Evolutionary conservation across 495 filamentous ascomycete genomes (phyloP).

Genomic region (Saxophila tyrrhenica): DNA sequence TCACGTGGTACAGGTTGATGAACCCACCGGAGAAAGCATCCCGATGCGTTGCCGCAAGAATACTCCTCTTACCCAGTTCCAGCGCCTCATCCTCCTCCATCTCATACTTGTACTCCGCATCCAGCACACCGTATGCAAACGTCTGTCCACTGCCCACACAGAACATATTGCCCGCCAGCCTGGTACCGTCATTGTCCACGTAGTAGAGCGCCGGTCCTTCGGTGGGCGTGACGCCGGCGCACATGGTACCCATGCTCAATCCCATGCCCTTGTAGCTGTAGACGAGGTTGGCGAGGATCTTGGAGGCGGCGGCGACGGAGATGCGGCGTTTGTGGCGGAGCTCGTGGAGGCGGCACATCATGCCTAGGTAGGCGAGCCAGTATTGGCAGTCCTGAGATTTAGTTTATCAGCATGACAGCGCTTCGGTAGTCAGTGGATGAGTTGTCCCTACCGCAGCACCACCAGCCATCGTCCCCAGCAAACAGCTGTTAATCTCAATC

Average conservation of each 20-base stretch:
- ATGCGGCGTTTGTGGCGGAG: conserved; percentile 98
- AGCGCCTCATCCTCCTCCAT: conserved; percentile 75
- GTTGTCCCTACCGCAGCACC: conserved; percentile 70
- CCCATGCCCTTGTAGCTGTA: conserved; percentile 98
- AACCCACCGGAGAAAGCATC: conserved; percentile 96
- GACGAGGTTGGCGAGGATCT: conserved; percentile 96
- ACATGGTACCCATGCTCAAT: conserved; percentile 97
- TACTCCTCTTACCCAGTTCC: conserved; percentile 78
- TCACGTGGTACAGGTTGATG: conserved; percentile 98
- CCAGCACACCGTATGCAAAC: conserved; percentile 94
- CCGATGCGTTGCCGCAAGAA: conserved; percentile 92
- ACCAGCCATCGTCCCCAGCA: conserved; percentile 96
- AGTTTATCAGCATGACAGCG: background rate
- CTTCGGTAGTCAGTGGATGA: background rate
- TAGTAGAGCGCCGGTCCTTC: conserved; percentile 98
- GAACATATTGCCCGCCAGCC: conserved; percentile 87
- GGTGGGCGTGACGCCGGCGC: conserved; percentile 88
- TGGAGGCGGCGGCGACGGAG: conserved; percentile 89
- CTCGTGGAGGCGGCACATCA: conserved; percentile 98
- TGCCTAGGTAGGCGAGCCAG: conserved; percentile 96
- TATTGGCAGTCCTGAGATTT: conserved; percentile 80
- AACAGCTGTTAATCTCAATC: conserved; percentile 81
- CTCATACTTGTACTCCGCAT: conserved; percentile 88
- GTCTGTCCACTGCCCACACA: conserved; percentile 97
- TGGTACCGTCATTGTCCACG: conserved; percentile 94